Conservation (phyloP, 176 grass and related monocot species). For the Ananas comosus region DNA sequence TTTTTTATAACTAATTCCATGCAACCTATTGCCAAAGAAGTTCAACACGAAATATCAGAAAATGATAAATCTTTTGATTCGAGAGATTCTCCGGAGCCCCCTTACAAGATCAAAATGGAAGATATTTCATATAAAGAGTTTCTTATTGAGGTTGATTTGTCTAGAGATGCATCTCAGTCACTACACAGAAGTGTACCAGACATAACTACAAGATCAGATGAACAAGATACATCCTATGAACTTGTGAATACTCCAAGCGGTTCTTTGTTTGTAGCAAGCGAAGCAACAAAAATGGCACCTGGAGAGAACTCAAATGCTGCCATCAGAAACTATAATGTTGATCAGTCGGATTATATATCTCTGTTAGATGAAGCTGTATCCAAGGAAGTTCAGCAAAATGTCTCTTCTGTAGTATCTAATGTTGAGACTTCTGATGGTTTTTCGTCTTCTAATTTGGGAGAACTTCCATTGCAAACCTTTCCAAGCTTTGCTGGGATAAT, state of each 20-base stretch:
- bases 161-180: conserved; percentile 7
- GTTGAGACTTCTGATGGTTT: conserved; percentile 19
- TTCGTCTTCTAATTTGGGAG: conserved; percentile 15
- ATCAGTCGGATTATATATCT: background rate
- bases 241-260: background rate
- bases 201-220: conserved; percentile 12
- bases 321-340: conserved; percentile 11
- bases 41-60: background rate
- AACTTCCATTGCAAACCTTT: conserved; percentile 11
- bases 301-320: background rate
- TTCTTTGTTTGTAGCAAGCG: background rate
- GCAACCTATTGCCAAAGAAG: background rate
- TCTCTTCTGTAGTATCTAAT: background rate
- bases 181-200: conserved; percentile 7
- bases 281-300: background rate
- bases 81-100: background rate
- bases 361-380: conserved; percentile 7
- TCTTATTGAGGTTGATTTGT: conserved; percentile 6
- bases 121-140: conserved; percentile 15
- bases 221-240: conserved; percentile 2
- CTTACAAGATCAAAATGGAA: background rate
- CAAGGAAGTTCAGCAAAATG: conserved; percentile 1
- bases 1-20: background rate
- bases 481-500: conserved; percentile 39
- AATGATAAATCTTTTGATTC: background rate